phyloP scores from a whole-genome alignment of 1,284 basidiomycete species.

The Farysia itapuensis region DNA sequence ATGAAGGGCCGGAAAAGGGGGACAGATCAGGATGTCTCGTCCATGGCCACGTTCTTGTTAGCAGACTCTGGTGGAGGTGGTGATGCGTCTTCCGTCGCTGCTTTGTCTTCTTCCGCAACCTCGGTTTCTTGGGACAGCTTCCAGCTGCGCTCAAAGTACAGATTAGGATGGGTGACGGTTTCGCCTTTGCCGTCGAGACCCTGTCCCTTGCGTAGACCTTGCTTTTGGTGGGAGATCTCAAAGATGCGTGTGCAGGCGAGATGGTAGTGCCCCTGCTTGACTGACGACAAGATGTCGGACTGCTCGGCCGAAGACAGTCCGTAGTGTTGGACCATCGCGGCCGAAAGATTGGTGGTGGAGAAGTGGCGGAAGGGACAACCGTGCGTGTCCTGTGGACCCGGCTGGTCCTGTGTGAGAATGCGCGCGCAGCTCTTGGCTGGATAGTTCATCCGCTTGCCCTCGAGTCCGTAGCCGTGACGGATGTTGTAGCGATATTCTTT shows the following conservation, averaged over 20 bases:
- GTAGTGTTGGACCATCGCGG: constrained; percentile 76
- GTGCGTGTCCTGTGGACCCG: constrained; percentile 74
- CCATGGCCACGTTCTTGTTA: too few species aligned
- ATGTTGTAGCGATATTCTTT: constrained; percentile 99
- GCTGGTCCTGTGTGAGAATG: constrained; percentile 78
- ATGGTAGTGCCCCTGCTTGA: constrained; percentile 84
- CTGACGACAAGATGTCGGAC: constrained; percentile 80
- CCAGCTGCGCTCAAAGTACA: constrained; percentile 66
- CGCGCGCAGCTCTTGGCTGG: constrained; percentile 90
- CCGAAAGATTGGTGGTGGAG: constrained; percentile 77
- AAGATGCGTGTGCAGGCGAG: constrained; percentile 96
- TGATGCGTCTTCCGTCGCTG: too few species aligned
- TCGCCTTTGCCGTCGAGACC: constrained; percentile 80
- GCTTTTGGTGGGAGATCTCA: constrained; percentile 79
- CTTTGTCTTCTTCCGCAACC: too few species aligned
- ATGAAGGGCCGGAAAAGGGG: too few species aligned
- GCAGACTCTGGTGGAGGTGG: too few species aligned
- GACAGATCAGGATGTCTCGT: too few species aligned
- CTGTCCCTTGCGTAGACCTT: constrained; percentile 81
- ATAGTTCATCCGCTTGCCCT: constrained; percentile 92
- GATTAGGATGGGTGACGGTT: constrained; percentile 91
- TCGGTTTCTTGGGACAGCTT: constrained; percentile 15
- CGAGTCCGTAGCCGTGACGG: constrained; percentile 89
- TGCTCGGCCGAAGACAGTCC: constrained; percentile 72
- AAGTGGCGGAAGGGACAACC: constrained; percentile 97